Evolutionary conservation across 176 grass and related monocot species (phyloP), one percentile per base, ranked within the genome.

Genomic region (Eleusine coracana): DNA sequence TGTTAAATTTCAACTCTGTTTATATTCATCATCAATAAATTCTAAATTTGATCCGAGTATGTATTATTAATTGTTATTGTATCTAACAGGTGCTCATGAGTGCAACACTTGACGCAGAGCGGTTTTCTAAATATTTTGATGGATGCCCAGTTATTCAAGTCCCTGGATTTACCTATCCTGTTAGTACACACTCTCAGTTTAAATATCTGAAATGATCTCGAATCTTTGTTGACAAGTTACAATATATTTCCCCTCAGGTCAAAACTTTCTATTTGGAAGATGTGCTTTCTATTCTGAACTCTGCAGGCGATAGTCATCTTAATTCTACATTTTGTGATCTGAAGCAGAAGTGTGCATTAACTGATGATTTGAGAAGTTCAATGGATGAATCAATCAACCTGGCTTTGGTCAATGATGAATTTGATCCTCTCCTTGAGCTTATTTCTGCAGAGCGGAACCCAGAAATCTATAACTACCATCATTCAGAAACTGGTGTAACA

Each of bases 181-280:
- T 98, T 68, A 98, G 92, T 82, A 85, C 70, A 63, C 70, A 63
- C 79, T 82, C 56, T 78, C 21, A 59, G 17, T 63, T 63, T 37
- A 28, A 62, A 72, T 31, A 60, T 75, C 13, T 83, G 78, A 58
- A 83, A 34, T 37, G 58, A 69, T 81, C 51, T 83, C 38, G 66
- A 76, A 46, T 23, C 3, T 55, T 81, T 55, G 9, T 85, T 76
- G 56, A 52, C 64, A 81, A 73, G 74, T 79, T 42, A 55, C 73
- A 66, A 79, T 75, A 79, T 25, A 48, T 70, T 70, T 76, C 70
- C n/a, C 37, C 23, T 52, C 73, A 98, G 96, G 96, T 98, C 18
- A 93, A 95, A 91, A 77, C 76, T 83, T 98, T 92, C 67, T 98
- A 95, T 90, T 90, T 98, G 87, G 96, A 98, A 80, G 96, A 98